Percentiles rank a stretch among this genome's conserved stretches.
These are phyloP conservation scores for Apiotrichum brassicae DNA, from an alignment of 1,284 basidiomycete species.

Conservation along the genomic window DNA sequence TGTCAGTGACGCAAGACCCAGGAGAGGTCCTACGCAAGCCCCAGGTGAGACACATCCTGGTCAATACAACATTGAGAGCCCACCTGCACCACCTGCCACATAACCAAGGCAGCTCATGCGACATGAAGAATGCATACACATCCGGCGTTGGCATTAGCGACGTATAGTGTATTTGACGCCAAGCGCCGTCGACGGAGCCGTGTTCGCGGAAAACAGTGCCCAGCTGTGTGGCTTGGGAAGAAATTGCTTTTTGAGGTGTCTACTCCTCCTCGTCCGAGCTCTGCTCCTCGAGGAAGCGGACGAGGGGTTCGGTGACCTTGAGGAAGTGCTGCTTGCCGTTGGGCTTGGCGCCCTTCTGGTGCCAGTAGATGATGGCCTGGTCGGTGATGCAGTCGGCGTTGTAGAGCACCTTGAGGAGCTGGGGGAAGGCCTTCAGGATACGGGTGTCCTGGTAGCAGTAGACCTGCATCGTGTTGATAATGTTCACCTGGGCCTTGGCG, in stretches of 20 bases:
- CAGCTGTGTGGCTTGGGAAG: not conserved
- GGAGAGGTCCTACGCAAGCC: too few relatives aligned
- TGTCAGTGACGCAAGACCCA: too few relatives aligned
- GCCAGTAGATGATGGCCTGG: slow-evolving; percentile 95
- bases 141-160: not conserved
- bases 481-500: slow-evolving; percentile 80
- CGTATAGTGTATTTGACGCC: too few relatives aligned
- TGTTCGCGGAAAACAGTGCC: not conserved
- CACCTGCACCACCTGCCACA: too few relatives aligned
- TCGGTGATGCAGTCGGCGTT: slow-evolving; percentile 91
- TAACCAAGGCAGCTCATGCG: not conserved
- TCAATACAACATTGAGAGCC: too few relatives aligned
- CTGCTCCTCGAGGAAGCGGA: slow-evolving; percentile 56
- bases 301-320: slow-evolving; percentile 76
- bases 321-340: slow-evolving; percentile 93
- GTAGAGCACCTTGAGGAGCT: slow-evolving; percentile 91
- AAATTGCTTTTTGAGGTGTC: not conserved
- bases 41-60: too few relatives aligned
- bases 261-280: slow-evolving; percentile 38
- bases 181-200: not conserved
- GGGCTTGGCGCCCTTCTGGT: slow-evolving; percentile 90
- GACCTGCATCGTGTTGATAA: slow-evolving; percentile 89
- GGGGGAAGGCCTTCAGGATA: slow-evolving; percentile 86
- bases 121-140: slow-evolving; percentile 3
- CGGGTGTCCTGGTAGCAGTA: slow-evolving; percentile 93